Evolutionary conservation across 1,284 basidiomycete species (phyloP).

Genomic region (Uromyces viciae-fabae): DNA sequence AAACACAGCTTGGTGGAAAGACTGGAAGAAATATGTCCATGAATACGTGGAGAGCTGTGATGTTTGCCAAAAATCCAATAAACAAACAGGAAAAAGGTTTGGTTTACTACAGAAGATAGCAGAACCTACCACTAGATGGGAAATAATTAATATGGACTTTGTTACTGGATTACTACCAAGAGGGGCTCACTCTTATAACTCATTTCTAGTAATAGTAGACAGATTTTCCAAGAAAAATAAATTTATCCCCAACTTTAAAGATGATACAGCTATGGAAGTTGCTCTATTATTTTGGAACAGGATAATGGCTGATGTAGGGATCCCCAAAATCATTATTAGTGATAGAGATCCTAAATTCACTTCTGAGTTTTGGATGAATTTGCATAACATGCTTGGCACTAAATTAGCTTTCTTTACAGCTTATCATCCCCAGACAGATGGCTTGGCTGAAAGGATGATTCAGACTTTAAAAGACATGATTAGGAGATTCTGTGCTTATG

Average conservation of each 20-base stretch:
- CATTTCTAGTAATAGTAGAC: constrained; percentile 5
- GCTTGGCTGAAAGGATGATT: constrained; percentile 46
- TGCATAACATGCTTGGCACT: constrained; percentile 55
- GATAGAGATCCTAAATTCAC: constrained; percentile 59
- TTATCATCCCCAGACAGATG: constrained; percentile 58
- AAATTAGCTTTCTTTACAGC: constrained; percentile 57
- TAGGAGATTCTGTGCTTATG: constrained; percentile 13
- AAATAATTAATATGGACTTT: constrained; percentile 21
- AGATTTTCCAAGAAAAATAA: neutral
- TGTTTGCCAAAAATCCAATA: neutral
- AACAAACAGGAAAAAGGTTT: constrained; percentile 12
- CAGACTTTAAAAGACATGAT: constrained; percentile 52
- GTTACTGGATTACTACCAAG: neutral
- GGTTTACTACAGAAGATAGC: constrained; percentile 12
- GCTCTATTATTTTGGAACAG: constrained; percentile 9
- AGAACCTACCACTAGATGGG: neutral
- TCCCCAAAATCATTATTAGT: constrained; percentile 57
- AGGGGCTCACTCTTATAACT: neutral
- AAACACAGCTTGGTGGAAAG: constrained; percentile 19
- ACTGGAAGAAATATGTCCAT: neutral
- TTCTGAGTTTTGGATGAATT: constrained; percentile 57
- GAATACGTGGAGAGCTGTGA: neutral
- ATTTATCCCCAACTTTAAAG: neutral
- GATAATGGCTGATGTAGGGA: constrained; percentile 49
- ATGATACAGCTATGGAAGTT: neutral